These are phyloP conservation scores for Pseudognaphalium luteoalbum DNA, from an alignment of 129 eudicot genomes.

Conservation along the genomic window DNA sequence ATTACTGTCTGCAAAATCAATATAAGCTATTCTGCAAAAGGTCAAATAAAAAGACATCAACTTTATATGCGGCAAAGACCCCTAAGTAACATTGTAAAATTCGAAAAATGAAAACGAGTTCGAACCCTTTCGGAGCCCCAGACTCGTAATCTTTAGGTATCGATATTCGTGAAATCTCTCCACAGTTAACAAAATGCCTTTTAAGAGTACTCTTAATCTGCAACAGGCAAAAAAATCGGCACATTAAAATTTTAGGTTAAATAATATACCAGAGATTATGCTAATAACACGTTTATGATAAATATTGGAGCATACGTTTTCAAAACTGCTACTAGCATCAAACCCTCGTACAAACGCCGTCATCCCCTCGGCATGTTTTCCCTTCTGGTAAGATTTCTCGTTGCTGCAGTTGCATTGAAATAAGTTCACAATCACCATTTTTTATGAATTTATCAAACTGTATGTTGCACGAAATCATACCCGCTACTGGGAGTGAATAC, in stretches of 20 bases:
- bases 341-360: constrained; percentile 68
- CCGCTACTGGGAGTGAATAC: constrained; percentile 53
- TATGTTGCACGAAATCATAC: constrained; percentile 22
- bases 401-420: constrained; percentile 24
- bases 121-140: constrained; percentile 64
- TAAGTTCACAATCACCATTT: neutral
- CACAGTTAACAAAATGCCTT: constrained; percentile 70
- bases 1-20: constrained; percentile 54
- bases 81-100: no score
- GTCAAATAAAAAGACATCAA: neutral
- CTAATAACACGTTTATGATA: neutral
- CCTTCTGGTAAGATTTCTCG: constrained; percentile 45
- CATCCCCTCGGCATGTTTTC: constrained; percentile 38
- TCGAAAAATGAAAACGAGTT: neutral
- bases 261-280: neutral
- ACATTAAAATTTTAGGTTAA: neutral
- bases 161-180: constrained; percentile 60
- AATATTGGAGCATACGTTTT: constrained; percentile 34
- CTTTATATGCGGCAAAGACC: neutral
- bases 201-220: constrained; percentile 58
- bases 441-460: neutral
- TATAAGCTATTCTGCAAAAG: constrained; percentile 64
- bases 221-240: neutral
- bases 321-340: constrained; percentile 39
- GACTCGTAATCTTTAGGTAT: constrained; percentile 57